Percentiles rank a stretch among this genome's conserved stretches.
Conservation (phyloP, 176 grass and related monocot genomes). For the Lolium perenne region DNA sequence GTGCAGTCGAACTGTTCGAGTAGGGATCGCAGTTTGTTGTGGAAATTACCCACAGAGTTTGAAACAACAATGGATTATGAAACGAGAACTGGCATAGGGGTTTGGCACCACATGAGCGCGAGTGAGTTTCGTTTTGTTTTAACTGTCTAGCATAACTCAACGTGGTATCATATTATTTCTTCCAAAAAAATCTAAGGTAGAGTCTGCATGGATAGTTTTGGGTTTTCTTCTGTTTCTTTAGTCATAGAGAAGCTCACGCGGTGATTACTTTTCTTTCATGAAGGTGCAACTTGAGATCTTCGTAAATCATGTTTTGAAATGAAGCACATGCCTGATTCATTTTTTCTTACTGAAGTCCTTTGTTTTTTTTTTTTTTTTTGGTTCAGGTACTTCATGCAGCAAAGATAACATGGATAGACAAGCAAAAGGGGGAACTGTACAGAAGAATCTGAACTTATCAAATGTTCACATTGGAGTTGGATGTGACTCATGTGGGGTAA, state of each 20-base stretch:
- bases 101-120: background rate
- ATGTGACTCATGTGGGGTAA: constrained; percentile 95
- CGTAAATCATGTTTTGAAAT: constrained; percentile 35
- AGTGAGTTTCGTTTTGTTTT: constrained; percentile 10
- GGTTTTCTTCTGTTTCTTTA: background rate
- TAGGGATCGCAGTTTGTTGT: background rate
- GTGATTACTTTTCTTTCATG: background rate
- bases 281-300: constrained; percentile 34
- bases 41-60: constrained; percentile 18
- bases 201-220: background rate
- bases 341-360: background rate
- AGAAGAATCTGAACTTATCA: constrained; percentile 17
- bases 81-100: background rate
- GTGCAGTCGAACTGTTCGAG: constrained; percentile 5
- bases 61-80: background rate
- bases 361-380: constrained; percentile 21
- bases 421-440: constrained; percentile 25
- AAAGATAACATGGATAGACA: constrained; percentile 28
- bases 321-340: background rate
- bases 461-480: constrained; percentile 75
- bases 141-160: constrained; percentile 12
- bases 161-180: background rate
- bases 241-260: background rate
- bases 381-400: constrained; percentile 48
- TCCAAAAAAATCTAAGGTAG: constrained; percentile 10